Percentiles rank a stretch among this genome's conserved stretches.
These are phyloP conservation scores for Trichophyton equinum DNA, from an alignment of 2,329 filamentous ascomycete species.

Conservation along the genomic window DNA sequence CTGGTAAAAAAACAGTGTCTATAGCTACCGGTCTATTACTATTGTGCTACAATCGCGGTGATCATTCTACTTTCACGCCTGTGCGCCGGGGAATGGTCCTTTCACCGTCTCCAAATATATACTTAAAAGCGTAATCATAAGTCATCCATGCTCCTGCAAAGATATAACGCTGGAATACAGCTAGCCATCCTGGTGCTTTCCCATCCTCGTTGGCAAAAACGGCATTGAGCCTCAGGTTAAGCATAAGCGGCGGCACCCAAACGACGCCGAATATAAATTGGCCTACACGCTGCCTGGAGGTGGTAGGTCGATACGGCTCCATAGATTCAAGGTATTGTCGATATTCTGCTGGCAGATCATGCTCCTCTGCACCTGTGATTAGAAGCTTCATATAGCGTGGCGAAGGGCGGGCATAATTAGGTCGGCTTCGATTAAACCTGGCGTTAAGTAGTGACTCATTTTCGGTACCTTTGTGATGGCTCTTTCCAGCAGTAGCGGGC, in stretches of 20 bases:
- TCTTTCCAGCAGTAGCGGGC: slow-evolving; percentile 30
- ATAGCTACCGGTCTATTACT: too few relatives aligned
- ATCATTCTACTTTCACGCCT: neutral
- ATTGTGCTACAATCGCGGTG: neutral
- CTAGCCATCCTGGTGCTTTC: slow-evolving; percentile 55
- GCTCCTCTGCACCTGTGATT: slow-evolving; percentile 63
- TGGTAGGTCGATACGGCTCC: slow-evolving; percentile 59
- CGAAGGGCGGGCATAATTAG: slow-evolving; percentile 57
- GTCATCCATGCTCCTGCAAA: slow-evolving; percentile 49
- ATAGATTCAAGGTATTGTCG: slow-evolving; percentile 58
- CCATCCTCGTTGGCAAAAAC: slow-evolving; percentile 53
- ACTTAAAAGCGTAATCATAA: slow-evolving; percentile 54
- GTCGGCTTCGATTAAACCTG: slow-evolving; percentile 7
- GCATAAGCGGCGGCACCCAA: slow-evolving; percentile 47
- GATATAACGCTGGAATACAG: slow-evolving; percentile 37
- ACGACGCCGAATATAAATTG: slow-evolving; percentile 47
- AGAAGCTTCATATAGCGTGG: slow-evolving; percentile 73
- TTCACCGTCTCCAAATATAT: slow-evolving; percentile 77
- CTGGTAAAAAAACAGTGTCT: too few relatives aligned
- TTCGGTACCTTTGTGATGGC: slow-evolving; percentile 8
- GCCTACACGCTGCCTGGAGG: slow-evolving; percentile 53
- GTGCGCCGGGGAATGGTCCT: slow-evolving; percentile 34
- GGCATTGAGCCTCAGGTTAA: slow-evolving; percentile 36
- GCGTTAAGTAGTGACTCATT: neutral
- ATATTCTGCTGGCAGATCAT: slow-evolving; percentile 68